Evolutionary conservation across 2,329 filamentous ascomycete species (phyloP), one percentile per base, ranked within the genome.

Genomic region (Phoma sp.): DNA sequence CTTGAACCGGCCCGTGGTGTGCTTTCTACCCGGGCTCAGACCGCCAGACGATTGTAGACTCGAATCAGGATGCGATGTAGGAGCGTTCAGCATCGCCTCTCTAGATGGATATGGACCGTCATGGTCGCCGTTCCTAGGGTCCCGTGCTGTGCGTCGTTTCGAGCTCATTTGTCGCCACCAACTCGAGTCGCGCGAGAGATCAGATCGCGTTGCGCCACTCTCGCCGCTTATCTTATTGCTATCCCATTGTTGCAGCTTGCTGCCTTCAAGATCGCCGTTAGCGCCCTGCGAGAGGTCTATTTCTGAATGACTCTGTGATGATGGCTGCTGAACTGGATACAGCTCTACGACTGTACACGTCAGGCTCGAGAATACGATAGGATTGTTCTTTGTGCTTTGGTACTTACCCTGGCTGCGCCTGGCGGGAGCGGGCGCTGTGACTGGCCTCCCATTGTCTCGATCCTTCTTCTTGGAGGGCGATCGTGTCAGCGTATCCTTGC

Each of bases 161-260:
- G 66, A 63, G 37, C 72, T 66, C 64, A 71, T 69, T 36, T 69
- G 69, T 42, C 68, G 64, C 72, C 72, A 74, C 71, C 71, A 74
- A 30, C 58, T 65, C 9, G 66, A 61, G 33, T 74, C 70, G 36
- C 70, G 69, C 11, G 66, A 68, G 4, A 42, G 59, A 52, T 73
- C 71, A 9, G 68, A 69, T 47, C 63, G 62, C 4, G 69, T 65
- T 22, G 59, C 55, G 38, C 57, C 70, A 37, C 65, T 69, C 37
- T 73, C 71, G 37, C 57, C 68, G 40, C 69, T 70, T 22, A 64
- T 35, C 46, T 73, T 73, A 47, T 58, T 66, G 37, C 62, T 60
- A 9, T 72, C 68, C 72, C 72, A 74, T 32, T 67, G 64, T 25
- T 65, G 63, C 43, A 67, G 40, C 38, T 69, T 71, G 25, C 68